These are phyloP conservation scores for Aspergillus vadensis DNA, from an alignment of 2,329 filamentous ascomycete species.

Conservation along the genomic window DNA sequence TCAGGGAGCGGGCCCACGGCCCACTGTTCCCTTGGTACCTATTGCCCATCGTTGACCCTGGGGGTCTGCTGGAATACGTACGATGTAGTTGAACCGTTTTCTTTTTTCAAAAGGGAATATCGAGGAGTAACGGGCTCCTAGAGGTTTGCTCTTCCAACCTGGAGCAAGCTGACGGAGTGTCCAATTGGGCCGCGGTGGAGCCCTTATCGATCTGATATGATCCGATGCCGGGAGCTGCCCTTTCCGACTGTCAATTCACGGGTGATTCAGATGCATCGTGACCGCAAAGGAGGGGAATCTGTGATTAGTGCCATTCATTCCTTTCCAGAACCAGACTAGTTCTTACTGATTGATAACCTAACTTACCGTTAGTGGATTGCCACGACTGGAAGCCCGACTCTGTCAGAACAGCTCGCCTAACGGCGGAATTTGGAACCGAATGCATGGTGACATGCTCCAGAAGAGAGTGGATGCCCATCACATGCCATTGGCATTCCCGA, in stretches of 20 bases:
- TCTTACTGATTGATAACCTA: neutral
- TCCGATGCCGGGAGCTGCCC: constrained; percentile 6
- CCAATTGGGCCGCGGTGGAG: neutral
- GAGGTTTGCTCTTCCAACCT: too few relatives aligned
- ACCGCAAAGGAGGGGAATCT: neutral
- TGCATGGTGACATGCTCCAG: neutral
- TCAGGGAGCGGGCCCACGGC: neutral
- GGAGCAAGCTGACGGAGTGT: too few relatives aligned
- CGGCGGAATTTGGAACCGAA: neutral
- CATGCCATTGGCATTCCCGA: neutral
- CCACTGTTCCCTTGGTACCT: neutral
- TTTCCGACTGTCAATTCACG: neutral
- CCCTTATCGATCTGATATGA: constrained; percentile 10
- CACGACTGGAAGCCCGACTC: neutral
- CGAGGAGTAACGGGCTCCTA: too few relatives aligned
- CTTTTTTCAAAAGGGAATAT: too few relatives aligned
- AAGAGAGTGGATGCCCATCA: neutral
- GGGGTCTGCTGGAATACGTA: too few relatives aligned
- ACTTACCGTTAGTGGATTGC: neutral
- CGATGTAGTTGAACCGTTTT: too few relatives aligned
- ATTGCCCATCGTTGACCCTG: neutral
- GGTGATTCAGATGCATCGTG: neutral
- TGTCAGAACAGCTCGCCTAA: neutral
- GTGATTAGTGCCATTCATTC: neutral
- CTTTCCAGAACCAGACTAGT: neutral